Conservation (phyloP, 164 flowering plant species). For the Piper betle region DNA sequence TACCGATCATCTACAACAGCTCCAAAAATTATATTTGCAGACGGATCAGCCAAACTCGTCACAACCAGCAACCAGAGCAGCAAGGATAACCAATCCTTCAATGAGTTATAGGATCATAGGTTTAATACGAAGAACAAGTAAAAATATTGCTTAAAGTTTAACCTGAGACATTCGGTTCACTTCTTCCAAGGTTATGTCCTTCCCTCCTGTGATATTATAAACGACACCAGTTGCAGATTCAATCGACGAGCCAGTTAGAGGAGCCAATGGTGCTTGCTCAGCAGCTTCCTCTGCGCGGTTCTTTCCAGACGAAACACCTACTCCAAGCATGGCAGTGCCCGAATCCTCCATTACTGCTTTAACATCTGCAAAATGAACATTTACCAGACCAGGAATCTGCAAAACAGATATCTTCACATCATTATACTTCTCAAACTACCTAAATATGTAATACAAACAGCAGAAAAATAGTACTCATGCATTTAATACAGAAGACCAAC, state of each 20-base stretch:
- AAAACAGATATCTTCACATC: constrained; percentile 3
- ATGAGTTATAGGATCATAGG: neutral
- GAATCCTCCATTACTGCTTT: constrained; percentile 98
- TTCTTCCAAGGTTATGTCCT: constrained; percentile 97
- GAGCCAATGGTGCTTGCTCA: constrained; percentile 94
- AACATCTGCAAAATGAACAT: constrained; percentile 99
- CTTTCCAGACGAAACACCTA: constrained; percentile 95
- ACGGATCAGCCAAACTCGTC: constrained; percentile 95
- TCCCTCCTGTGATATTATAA: constrained; percentile 94
- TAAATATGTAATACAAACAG: no score
- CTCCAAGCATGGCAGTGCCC: constrained; percentile 99
- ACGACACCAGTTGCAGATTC: constrained; percentile 97
- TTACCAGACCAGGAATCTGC: constrained; percentile 98
- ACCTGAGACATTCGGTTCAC: constrained; percentile 98
- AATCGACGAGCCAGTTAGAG: constrained; percentile 90
- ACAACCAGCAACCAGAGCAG: constrained; percentile 52
- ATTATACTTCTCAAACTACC: no score
- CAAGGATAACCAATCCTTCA: no score
- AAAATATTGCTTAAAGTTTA: neutral
- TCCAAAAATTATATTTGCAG: constrained; percentile 95
- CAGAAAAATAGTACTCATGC: no score
- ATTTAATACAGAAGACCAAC: no score
- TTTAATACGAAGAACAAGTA: neutral
- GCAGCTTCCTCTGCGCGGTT: constrained; percentile 99
- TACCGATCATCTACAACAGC: constrained; percentile 96